Evolutionary conservation across 371 early-diverging fungal genomes (phyloP).

Genomic region (Mortierella polycephala): DNA sequence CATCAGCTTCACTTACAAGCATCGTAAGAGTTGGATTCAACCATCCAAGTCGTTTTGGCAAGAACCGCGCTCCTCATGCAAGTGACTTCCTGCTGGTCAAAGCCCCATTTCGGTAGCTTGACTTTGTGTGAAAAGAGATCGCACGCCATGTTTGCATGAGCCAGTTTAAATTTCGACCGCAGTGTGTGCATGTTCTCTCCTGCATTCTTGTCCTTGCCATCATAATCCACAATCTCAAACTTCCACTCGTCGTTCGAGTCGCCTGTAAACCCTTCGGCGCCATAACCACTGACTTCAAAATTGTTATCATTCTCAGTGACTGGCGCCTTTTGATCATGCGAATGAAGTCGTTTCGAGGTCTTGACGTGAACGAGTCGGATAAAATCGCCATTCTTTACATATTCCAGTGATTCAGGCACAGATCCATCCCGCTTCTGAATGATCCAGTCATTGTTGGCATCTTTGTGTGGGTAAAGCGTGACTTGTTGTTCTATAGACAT

Average conservation of each 20-base stretch:
- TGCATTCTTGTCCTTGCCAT: slow-evolving; percentile 61
- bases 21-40: slow-evolving; percentile 63
- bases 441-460: slow-evolving; percentile 90
- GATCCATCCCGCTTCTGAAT: slow-evolving; percentile 64
- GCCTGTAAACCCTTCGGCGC: slow-evolving; percentile 58
- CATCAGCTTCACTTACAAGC: slow-evolving; percentile 54
- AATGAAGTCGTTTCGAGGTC: slow-evolving; percentile 61
- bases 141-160: slow-evolving; percentile 79
- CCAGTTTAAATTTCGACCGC: slow-evolving; percentile 73
- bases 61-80: slow-evolving; percentile 75
- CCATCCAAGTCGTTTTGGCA: slow-evolving; percentile 75
- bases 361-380: slow-evolving; percentile 61
- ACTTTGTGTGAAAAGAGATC: slow-evolving; percentile 82
- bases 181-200: slow-evolving; percentile 68
- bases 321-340: slow-evolving; percentile 90
- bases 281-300: slow-evolving; percentile 86
- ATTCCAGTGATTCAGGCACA: slow-evolving; percentile 59
- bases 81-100: slow-evolving; percentile 94
- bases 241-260: slow-evolving; percentile 80
- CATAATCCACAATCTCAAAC: slow-evolving; percentile 76
- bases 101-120: slow-evolving; percentile 98
- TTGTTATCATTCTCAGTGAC: slow-evolving; percentile 90
- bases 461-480: slow-evolving; percentile 89
- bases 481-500: slow-evolving; percentile 87
- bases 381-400: slow-evolving; percentile 61